Evolutionary conservation across 2,329 filamentous ascomycete species (phyloP).

Genomic region (Alternaria sp.): DNA sequence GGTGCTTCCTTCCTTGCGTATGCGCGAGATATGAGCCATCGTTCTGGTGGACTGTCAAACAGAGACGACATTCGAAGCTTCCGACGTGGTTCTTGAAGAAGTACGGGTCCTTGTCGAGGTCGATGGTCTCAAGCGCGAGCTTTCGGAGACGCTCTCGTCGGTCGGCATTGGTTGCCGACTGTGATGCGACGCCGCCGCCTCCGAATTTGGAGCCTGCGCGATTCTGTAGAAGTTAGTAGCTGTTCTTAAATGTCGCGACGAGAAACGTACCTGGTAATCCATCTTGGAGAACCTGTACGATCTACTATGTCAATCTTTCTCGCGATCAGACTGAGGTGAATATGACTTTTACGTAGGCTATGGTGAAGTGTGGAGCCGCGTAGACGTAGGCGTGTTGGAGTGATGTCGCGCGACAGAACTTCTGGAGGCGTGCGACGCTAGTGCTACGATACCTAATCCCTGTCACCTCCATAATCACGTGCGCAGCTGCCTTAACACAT

Average conservation of each 20-base stretch:
- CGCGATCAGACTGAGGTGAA: neutral
- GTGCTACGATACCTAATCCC: slow-evolving; percentile 16
- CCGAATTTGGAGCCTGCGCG: slow-evolving; percentile 97
- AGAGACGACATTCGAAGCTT: slow-evolving; percentile 96
- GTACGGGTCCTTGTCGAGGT: slow-evolving; percentile 99
- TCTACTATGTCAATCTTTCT: slow-evolving; percentile 6
- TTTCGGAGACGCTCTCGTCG: slow-evolving; percentile 96
- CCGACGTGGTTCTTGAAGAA: slow-evolving; percentile 99
- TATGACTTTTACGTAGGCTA: neutral
- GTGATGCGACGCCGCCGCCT: slow-evolving; percentile 93
- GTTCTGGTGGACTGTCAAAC: slow-evolving; percentile 97
- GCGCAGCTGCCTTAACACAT: slow-evolving; percentile 9
- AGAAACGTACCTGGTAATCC: slow-evolving; percentile 60
- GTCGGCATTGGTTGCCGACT: slow-evolving; percentile 94
- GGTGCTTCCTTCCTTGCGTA: slow-evolving; percentile 98
- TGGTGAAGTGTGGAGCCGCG: slow-evolving; percentile 1
- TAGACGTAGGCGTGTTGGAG: slow-evolving; percentile 15
- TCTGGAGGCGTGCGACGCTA: slow-evolving; percentile 33
- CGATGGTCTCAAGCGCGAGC: slow-evolving; percentile 97
- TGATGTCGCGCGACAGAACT: slow-evolving; percentile 29
- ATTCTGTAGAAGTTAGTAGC: slow-evolving; percentile 66
- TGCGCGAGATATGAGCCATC: slow-evolving; percentile 98
- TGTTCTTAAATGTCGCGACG: slow-evolving; percentile 10
- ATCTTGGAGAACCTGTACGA: slow-evolving; percentile 42
- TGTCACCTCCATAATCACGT: slow-evolving; percentile 15